Conservation (phyloP, 208 protist species). For the Strigomonas culicis region DNA sequence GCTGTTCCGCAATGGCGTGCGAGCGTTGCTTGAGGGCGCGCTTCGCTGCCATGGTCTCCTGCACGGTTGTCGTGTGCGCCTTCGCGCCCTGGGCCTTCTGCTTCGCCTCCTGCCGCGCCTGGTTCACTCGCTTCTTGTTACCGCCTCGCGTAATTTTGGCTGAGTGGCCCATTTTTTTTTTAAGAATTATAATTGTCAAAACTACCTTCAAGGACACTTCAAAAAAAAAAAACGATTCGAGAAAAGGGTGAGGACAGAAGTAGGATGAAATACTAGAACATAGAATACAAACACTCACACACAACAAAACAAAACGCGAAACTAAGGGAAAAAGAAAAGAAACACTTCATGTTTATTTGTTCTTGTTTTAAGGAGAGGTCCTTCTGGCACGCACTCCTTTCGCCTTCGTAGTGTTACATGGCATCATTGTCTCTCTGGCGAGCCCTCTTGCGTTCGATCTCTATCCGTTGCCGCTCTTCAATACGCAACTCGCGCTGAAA, state of each 20-base stretch:
- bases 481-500: conserved; percentile 54
- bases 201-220: background rate
- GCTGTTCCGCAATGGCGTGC: conserved; percentile 58
- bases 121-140: conserved; percentile 87
- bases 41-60: conserved; percentile 59
- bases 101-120: conserved; percentile 66
- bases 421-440: no score
- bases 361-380: no score
- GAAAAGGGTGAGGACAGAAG: background rate
- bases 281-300: background rate
- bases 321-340: background rate
- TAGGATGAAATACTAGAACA: conserved; percentile 3
- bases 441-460: no score
- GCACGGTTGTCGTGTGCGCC: conserved; percentile 54
- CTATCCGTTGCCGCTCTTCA: conserved; percentile 42
- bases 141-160: conserved; percentile 87
- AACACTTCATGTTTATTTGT: background rate
- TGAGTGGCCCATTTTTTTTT: conserved; percentile 56
- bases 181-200: conserved; percentile 1
- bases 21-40: conserved; percentile 51
- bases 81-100: conserved; percentile 72
- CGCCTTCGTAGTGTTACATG: no score
- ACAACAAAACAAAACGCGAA: conserved; percentile 5
- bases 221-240: conserved; percentile 9
- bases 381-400: no score